A percentile compares a stretch with the other conserved stretches of the same genome.
These are phyloP conservation scores for Theileria orientalis DNA, from an alignment of 169 alveolate genomes.

Conservation along the genomic window DNA sequence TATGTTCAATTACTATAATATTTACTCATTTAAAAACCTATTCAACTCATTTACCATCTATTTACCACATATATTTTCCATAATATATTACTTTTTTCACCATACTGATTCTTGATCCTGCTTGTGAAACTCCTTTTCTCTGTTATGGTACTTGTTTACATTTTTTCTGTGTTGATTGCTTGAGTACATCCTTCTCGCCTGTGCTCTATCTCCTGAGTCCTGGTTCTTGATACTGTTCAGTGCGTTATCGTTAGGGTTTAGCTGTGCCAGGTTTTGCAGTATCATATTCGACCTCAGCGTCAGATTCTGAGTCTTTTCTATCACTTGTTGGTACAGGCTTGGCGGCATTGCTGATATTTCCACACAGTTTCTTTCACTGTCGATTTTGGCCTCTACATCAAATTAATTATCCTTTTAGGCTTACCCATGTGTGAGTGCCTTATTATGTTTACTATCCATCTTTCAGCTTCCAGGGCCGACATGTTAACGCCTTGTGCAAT, in stretches of 20 bases:
- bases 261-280: conserved; percentile 73
- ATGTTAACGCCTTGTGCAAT: conserved; percentile 85
- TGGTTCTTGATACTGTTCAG: conserved; percentile 6
- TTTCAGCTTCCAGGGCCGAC: conserved; percentile 85
- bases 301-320: conserved; percentile 82
- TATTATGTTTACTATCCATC: conserved; percentile 89
- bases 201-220: conserved; percentile 10
- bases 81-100: not conserved
- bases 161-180: conserved; percentile 9
- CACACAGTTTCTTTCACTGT: conserved; percentile 88
- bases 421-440: conserved; percentile 76
- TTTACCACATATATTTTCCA: not conserved
- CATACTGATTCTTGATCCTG: conserved; percentile 21
- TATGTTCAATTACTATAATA: not conserved
- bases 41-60: not conserved
- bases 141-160: not conserved
- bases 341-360: conserved; percentile 85
- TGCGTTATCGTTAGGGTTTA: conserved; percentile 18
- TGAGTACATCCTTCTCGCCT: conserved; percentile 10
- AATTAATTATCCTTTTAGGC: conserved; percentile 22
- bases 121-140: conserved; percentile 3
- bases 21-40: not conserved
- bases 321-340: conserved; percentile 84
- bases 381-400: conserved; percentile 85
- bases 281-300: conserved; percentile 78